phyloP scores from a whole-genome alignment of 441 rosid species.

The Arabidopsis hybrid region DNA sequence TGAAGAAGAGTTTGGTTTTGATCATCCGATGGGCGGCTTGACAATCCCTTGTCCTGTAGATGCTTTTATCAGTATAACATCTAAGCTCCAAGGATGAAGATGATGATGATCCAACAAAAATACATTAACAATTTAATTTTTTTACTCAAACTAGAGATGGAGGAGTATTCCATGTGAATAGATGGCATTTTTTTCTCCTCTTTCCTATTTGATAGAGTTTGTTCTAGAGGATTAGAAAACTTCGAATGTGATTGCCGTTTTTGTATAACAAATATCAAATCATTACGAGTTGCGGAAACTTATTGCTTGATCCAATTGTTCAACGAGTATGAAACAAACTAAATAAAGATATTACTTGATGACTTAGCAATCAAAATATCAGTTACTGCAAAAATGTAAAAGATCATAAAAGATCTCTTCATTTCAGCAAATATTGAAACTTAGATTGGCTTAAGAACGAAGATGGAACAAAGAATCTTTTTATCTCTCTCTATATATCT shows the following conservation, averaged over 20 bases:
- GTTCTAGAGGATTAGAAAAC: background rate
- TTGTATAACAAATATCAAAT: constrained; percentile 3
- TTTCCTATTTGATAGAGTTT: background rate
- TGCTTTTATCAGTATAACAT: constrained; percentile 46
- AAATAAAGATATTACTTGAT: background rate
- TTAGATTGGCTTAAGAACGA: background rate
- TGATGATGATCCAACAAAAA: constrained; percentile 6
- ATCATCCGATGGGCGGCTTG: constrained; percentile 64
- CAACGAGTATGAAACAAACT: background rate
- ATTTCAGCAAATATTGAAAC: constrained; percentile 16
- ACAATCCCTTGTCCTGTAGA: constrained; percentile 64
- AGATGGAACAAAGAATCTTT: background rate
- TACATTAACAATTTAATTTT: background rate
- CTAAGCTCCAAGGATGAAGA: constrained; percentile 29
- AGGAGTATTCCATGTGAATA: constrained; percentile 1
- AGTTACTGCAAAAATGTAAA: background rate
- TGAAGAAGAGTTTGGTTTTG: constrained; percentile 57
- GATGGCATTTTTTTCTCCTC: constrained; percentile 1
- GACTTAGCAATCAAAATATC: constrained; percentile 1
- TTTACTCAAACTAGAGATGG: constrained; percentile 2
- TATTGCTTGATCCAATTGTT: background rate
- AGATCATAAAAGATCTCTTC: background rate
- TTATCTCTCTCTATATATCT: too few species aligned
- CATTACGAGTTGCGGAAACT: background rate
- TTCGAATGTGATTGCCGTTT: background rate